A percentile compares a stretch with the other conserved stretches of the same genome.
phyloP scores from a whole-genome alignment of 2,329 filamentous ascomycete species.

The Colletotrichum sansevieriae region DNA sequence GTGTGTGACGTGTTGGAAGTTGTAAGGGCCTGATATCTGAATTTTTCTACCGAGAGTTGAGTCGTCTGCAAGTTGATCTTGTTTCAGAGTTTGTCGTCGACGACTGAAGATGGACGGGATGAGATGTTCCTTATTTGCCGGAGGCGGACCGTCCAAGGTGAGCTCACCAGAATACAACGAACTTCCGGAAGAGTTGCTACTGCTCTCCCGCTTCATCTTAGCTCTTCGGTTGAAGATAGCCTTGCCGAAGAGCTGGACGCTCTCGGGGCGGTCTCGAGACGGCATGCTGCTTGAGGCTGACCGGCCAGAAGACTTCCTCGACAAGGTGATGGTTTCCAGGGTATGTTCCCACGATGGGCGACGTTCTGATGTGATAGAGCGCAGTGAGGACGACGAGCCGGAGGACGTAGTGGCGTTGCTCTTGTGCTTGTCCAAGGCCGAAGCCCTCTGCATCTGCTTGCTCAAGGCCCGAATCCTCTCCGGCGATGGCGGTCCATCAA shows the following conservation, averaged over 20 bases:
- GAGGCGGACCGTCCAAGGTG: conserved; percentile 51
- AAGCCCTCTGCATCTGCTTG: conserved; percentile 69
- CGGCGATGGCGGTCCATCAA: conserved; percentile 73
- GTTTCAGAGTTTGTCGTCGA: conserved; percentile 59
- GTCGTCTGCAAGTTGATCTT: conserved; percentile 37
- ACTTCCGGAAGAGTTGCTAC: conserved; percentile 60
- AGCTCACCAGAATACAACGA: conserved; percentile 63
- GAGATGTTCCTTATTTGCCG: conserved; percentile 57
- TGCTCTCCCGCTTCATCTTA: conserved; percentile 65
- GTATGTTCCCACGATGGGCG: conserved; percentile 63
- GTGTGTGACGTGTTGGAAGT: conserved; percentile 75
- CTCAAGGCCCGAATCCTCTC: conserved; percentile 70
- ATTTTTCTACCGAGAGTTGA: conserved; percentile 53
- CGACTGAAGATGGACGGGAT: conserved; percentile 66
- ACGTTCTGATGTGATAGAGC: conserved; percentile 60
- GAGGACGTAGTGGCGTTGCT: conserved; percentile 66
- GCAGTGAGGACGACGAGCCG: conserved; percentile 64
- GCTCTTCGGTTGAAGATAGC: conserved; percentile 69
- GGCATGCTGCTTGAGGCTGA: conserved; percentile 67
- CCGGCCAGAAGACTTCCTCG: conserved; percentile 68
- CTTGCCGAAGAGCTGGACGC: conserved; percentile 70
- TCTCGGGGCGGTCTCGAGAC: conserved; percentile 68
- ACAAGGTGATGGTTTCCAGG: conserved; percentile 63
- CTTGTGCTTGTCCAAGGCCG: conserved; percentile 60
- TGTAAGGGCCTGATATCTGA: conserved; percentile 74